phyloP scores from a whole-genome alignment of 768 basidiomycete genomes.

The Heimioporus sp. region DNA sequence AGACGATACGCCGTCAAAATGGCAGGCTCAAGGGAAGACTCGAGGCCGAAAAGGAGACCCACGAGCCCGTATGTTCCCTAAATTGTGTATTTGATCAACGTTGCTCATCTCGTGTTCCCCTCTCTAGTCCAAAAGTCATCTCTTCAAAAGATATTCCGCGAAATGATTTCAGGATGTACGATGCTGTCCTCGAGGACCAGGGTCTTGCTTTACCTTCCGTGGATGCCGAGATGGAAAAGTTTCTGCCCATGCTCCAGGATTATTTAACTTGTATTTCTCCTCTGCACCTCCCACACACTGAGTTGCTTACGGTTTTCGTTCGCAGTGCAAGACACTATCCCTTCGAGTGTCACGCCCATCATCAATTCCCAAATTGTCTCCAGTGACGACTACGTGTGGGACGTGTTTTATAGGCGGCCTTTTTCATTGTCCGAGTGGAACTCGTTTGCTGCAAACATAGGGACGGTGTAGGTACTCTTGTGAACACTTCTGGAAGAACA shows the following conservation, averaged over 20 bases:
- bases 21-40: conserved; percentile 10
- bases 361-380: neutral
- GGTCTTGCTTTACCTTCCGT: conserved; percentile 28
- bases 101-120: neutral
- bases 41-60: conserved; percentile 24
- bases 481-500: neutral
- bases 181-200: conserved; percentile 54
- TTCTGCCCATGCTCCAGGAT: conserved; percentile 72
- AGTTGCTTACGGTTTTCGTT: neutral
- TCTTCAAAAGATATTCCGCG: conserved; percentile 48
- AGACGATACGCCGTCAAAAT: conserved; percentile 51
- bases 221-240: conserved; percentile 72
- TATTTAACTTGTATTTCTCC: conserved; percentile 54
- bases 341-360: conserved; percentile 6
- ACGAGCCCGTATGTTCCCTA: conserved; percentile 41
- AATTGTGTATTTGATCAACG: neutral
- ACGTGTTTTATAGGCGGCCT: conserved; percentile 76
- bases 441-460: conserved; percentile 52
- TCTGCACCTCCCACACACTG: neutral
- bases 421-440: conserved; percentile 60
- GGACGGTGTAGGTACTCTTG: conserved; percentile 52
- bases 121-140: conserved; percentile 51
- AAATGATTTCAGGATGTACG: conserved; percentile 64
- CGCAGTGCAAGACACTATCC: conserved; percentile 27
- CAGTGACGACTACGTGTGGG: conserved; percentile 76